Evolutionary conservation across 2,329 filamentous ascomycete genomes (phyloP).

Genomic region (Venturia pyrina): DNA sequence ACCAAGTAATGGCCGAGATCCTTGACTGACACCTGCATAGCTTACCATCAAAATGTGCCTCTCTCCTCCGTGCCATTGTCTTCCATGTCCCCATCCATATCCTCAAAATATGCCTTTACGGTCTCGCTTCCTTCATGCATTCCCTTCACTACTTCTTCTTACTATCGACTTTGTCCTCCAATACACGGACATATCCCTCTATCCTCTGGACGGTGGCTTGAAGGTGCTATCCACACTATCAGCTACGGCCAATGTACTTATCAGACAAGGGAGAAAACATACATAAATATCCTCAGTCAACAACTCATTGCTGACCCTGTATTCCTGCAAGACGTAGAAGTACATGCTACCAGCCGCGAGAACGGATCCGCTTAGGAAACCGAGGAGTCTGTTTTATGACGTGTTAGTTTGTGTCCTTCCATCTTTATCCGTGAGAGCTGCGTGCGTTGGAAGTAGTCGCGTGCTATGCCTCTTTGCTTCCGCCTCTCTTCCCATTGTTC

Average conservation of each 20-base stretch:
- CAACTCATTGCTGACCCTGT: constrained; percentile 86
- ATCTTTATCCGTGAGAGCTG: not conserved
- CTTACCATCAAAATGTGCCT: not conserved
- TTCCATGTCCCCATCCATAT: not conserved
- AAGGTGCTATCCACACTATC: constrained; percentile 50
- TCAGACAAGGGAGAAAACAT: not conserved
- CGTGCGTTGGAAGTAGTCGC: not conserved
- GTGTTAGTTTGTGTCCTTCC: not conserved
- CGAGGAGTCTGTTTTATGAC: constrained; percentile 57
- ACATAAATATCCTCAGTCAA: constrained; percentile 95
- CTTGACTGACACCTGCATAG: too few species aligned
- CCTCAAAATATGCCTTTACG: not conserved
- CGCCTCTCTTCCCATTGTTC: not conserved
- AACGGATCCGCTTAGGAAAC: constrained; percentile 79
- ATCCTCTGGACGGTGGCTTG: constrained; percentile 81
- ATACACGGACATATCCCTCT: constrained; percentile 67
- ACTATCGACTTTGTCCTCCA: constrained; percentile 70
- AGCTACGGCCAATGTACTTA: too few species aligned
- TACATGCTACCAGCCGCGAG: constrained; percentile 74
- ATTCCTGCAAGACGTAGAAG: constrained; percentile 87
- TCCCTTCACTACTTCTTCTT: constrained; percentile 44
- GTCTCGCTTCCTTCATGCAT: not conserved
- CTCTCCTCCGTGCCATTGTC: not conserved
- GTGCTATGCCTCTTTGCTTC: not conserved
- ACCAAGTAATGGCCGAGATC: too few species aligned